Evolutionary conservation across 2,329 filamentous ascomycete genomes (phyloP).

Genomic region (Zasmidium cellare): DNA sequence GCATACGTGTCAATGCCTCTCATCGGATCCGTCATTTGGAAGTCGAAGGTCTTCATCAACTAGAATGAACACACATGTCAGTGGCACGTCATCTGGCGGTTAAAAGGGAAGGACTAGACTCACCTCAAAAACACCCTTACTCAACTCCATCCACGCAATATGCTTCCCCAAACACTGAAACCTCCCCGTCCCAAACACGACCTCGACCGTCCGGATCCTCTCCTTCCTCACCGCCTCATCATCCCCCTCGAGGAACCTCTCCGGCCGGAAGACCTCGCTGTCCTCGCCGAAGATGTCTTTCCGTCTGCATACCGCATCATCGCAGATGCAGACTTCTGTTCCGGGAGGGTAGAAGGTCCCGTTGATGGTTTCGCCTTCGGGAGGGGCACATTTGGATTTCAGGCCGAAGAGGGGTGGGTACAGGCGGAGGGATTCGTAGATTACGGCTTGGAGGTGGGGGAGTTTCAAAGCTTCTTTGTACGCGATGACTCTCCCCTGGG

Average conservation of each 20-base stretch:
- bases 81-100: too few species aligned
- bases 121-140: slow-evolving; percentile 53
- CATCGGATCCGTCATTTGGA: slow-evolving; percentile 22
- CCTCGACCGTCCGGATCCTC: slow-evolving; percentile 44
- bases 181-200: slow-evolving; percentile 49
- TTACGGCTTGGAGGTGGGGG: slow-evolving; percentile 33
- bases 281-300: slow-evolving; percentile 36
- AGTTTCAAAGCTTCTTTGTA: slow-evolving; percentile 28
- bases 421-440: slow-evolving; percentile 35
- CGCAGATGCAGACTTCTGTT: slow-evolving; percentile 39
- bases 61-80: slow-evolving; percentile 10
- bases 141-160: slow-evolving; percentile 52
- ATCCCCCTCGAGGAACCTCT: slow-evolving; percentile 40
- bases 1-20: slow-evolving; percentile 14
- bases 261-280: slow-evolving; percentile 35
- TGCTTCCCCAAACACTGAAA: slow-evolving; percentile 50
- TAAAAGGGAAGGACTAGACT: slow-evolving; percentile 10
- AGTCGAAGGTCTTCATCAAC: slow-evolving; percentile 22
- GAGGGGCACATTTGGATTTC: slow-evolving; percentile 27
- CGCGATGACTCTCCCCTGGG: slow-evolving; percentile 16
- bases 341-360: slow-evolving; percentile 41
- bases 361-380: slow-evolving; percentile 30
- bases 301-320: slow-evolving; percentile 43
- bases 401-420: slow-evolving; percentile 33
- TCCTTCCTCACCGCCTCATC: slow-evolving; percentile 34